Evolutionary conservation across 768 basidiomycete genomes (phyloP).

Genomic region (Calocybe gangraenosa): DNA sequence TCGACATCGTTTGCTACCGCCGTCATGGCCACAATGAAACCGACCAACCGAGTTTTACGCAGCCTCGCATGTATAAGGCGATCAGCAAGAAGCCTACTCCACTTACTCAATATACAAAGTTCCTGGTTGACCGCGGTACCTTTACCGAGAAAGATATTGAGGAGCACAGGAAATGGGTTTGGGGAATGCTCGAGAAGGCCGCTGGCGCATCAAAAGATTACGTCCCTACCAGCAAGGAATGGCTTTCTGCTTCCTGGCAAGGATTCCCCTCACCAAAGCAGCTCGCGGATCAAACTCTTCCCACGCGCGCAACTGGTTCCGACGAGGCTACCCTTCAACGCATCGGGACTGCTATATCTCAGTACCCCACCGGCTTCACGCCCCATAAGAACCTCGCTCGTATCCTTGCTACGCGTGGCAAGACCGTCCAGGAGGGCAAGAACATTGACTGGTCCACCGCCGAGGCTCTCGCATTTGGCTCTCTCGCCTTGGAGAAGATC

Average conservation of each 20-base stretch:
- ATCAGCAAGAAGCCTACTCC: constrained; percentile 93
- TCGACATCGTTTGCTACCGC: constrained; percentile 98
- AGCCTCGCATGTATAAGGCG: constrained; percentile 97
- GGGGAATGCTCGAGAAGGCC: constrained; percentile 98
- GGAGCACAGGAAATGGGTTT: constrained; percentile 99
- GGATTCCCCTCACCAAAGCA: constrained; percentile 98
- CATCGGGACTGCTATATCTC: constrained; percentile 84
- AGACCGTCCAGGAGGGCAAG: constrained; percentile 84
- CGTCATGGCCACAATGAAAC: constrained; percentile 99
- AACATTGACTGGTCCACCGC: constrained; percentile 99
- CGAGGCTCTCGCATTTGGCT: constrained; percentile 94
- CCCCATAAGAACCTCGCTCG: constrained; percentile 93
- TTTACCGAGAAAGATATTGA: constrained; percentile 97
- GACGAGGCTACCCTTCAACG: constrained; percentile 72
- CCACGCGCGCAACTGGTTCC: constrained; percentile 84
- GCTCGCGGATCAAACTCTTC: constrained; percentile 87
- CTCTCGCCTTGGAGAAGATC: constrained; percentile 87
- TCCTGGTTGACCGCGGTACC: constrained; percentile 84
- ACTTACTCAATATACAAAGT: constrained; percentile 88
- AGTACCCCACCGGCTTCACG: constrained; percentile 79
- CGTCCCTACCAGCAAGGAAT: constrained; percentile 90
- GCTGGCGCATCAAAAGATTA: constrained; percentile 94
- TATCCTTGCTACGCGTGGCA: constrained; percentile 83
- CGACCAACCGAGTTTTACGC: constrained; percentile 97
- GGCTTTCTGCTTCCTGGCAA: constrained; percentile 97